phyloP scores from a whole-genome alignment of 169 alveolate genomes.

The Plasmodium cynomolgi region DNA sequence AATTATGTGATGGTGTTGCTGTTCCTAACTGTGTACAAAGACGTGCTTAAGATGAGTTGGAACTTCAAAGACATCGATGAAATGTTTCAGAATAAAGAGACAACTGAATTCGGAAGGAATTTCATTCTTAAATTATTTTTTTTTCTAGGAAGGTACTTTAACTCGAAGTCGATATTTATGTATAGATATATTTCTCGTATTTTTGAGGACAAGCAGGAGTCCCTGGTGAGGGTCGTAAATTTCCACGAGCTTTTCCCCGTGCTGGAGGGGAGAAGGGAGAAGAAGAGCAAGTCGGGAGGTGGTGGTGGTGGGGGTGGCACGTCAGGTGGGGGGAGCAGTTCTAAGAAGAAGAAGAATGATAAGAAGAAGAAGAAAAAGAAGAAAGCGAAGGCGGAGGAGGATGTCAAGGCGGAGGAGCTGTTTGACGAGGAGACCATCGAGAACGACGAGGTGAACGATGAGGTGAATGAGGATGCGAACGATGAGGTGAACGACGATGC shows the following conservation, averaged over 20 bases:
- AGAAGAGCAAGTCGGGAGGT: not conserved
- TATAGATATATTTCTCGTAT: slow-evolving; percentile 66
- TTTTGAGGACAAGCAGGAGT: slow-evolving; percentile 45
- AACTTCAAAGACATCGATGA: slow-evolving; percentile 72
- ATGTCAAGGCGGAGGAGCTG: slow-evolving; percentile 9
- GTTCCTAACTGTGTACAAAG: slow-evolving; percentile 58
- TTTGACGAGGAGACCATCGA: slow-evolving; percentile 4
- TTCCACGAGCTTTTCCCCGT: slow-evolving; percentile 60
- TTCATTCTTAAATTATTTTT: slow-evolving; percentile 51
- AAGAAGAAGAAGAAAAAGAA: not conserved
- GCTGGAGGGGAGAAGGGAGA: not conserved
- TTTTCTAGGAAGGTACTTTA: slow-evolving; percentile 59
- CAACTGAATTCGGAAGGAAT: slow-evolving; percentile 64
- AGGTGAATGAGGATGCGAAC: not conserved
- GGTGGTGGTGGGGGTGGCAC: not conserved
- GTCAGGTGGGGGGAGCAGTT: not conserved
- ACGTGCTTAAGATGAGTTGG: slow-evolving; percentile 65
- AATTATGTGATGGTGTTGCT: slow-evolving; percentile 61
- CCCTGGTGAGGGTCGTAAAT: slow-evolving; percentile 33
- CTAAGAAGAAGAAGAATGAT: slow-evolving; percentile 22
- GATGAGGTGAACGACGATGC: not conserved
- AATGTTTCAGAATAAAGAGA: slow-evolving; percentile 71
- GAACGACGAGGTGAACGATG: not conserved
- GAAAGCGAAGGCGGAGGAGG: not conserved
- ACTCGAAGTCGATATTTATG: slow-evolving; percentile 70